A percentile compares a stretch with the other conserved stretches of the same genome.
Conservation (phyloP, 139 green algal species). For the Tetraselmis chui region DNA sequence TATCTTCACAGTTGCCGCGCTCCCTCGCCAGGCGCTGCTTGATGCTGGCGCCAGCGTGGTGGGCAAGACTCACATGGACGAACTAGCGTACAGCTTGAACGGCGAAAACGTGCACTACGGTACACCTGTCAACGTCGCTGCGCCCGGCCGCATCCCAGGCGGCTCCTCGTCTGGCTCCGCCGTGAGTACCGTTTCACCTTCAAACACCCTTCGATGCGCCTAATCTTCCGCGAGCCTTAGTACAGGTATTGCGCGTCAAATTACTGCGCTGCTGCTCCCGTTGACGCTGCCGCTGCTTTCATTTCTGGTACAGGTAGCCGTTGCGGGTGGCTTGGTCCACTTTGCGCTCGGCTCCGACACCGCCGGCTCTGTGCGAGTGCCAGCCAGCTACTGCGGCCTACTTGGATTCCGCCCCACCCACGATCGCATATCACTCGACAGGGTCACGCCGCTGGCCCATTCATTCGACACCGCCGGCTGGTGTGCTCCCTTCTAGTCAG, state of each 20-base stretch:
- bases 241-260: too few relatives aligned
- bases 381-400: constrained; percentile 81
- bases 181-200: constrained; percentile 26
- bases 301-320: constrained; percentile 41
- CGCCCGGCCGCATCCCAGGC: constrained; percentile 70
- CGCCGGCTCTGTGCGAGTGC: constrained; percentile 79
- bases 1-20: too few relatives aligned
- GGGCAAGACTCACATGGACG: constrained; percentile 89
- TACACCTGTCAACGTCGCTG: constrained; percentile 75
- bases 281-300: not conserved
- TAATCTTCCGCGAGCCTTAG: too few relatives aligned
- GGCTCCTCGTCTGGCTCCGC: constrained; percentile 88
- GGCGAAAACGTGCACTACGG: constrained; percentile 87
- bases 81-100: constrained; percentile 72
- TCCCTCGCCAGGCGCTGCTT: constrained; percentile 53
- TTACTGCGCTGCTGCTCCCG: not conserved
- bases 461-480: constrained; percentile 68
- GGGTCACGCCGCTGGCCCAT: constrained; percentile 61
- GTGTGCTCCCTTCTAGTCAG: constrained; percentile 20
- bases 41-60: constrained; percentile 54
- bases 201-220: too few relatives aligned
- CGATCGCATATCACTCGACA: constrained; percentile 51
- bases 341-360: constrained; percentile 86
- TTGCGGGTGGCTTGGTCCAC: constrained; percentile 63
- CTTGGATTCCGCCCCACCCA: constrained; percentile 80